phyloP scores from a whole-genome alignment of 257 asterid species.

The Solanum neorickii region DNA sequence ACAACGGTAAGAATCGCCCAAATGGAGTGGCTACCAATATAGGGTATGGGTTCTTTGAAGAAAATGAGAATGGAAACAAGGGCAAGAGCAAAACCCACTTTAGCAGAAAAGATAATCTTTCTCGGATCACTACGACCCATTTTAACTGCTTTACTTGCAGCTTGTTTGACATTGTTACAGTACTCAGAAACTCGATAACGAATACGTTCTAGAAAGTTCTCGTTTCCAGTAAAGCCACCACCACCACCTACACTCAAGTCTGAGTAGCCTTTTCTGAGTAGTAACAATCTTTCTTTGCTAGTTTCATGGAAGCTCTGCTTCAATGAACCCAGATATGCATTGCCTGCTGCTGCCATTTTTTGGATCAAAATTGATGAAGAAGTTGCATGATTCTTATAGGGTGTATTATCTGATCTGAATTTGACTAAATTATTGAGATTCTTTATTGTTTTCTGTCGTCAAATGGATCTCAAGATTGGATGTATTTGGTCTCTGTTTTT shows the following conservation, averaged over 20 bases:
- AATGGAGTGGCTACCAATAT: slow-evolving; percentile 26
- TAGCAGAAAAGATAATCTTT: slow-evolving; percentile 30
- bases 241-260: slow-evolving; percentile 21
- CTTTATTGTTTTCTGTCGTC: not conserved
- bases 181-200: slow-evolving; percentile 1
- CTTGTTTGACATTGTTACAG: not conserved
- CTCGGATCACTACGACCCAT: slow-evolving; percentile 45
- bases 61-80: slow-evolving; percentile 36
- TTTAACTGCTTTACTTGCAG: slow-evolving; percentile 6
- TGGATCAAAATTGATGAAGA: not conserved
- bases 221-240: not conserved
- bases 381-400: not conserved
- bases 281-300: slow-evolving; percentile 42
- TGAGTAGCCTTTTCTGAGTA: slow-evolving; percentile 33
- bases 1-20: slow-evolving; percentile 59
- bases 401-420: not conserved
- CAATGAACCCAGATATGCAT: slow-evolving; percentile 37
- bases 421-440: not conserved
- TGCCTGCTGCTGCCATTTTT: slow-evolving; percentile 34
- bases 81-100: slow-evolving; percentile 35
- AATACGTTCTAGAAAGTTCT: slow-evolving; percentile 22
- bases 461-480: not conserved
- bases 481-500: not conserved
- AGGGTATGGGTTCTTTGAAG: slow-evolving; percentile 30
- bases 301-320: slow-evolving; percentile 55